Percentiles rank a stretch among this genome's conserved stretches.
phyloP scores from a whole-genome alignment of 2,329 filamentous ascomycete species.

The Basipetospora sp. region DNA sequence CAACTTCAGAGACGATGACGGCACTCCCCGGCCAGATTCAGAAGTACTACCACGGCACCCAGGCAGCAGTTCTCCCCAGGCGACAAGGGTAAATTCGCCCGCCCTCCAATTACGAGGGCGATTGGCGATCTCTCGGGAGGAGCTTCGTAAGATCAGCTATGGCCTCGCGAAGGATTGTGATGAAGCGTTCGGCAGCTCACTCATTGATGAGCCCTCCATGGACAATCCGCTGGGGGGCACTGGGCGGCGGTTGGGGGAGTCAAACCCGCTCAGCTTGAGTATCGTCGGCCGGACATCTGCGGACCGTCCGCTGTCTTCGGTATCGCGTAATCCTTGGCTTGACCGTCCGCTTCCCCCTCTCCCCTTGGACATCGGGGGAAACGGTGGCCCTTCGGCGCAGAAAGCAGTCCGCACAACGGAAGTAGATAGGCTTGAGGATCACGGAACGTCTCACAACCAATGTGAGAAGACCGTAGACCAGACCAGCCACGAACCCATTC shows the following conservation, averaged over 20 bases:
- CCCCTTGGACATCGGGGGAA: conserved; percentile 13
- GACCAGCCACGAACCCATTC: conserved; percentile 14
- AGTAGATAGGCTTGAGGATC: neutral
- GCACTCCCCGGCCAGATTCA: conserved; percentile 3
- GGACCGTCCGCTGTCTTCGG: conserved; percentile 8
- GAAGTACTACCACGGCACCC: neutral
- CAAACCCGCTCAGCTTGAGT: neutral
- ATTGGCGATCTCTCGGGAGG: conserved; percentile 43
- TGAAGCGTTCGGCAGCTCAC: conserved; percentile 67
- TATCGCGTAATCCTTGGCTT: conserved; percentile 21
- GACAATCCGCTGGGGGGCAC: conserved; percentile 3
- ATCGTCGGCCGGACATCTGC: neutral
- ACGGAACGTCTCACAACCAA: neutral
- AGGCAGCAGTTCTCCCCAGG: no score
- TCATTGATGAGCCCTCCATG: conserved; percentile 22
- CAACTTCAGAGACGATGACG: neutral
- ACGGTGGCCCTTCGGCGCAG: neutral
- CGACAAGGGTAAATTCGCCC: no score
- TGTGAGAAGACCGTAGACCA: conserved; percentile 9
- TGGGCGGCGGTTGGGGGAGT: conserved; percentile 7
- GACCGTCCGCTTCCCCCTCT: conserved; percentile 37
- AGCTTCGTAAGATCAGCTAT: conserved; percentile 68
- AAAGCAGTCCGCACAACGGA: no score
- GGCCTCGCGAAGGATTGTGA: conserved; percentile 84
- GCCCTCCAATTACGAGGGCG: conserved; percentile 3